Base-by-base conservation (phyloP, 306 rosid genomes). In the Rubus idaeus region DNA sequence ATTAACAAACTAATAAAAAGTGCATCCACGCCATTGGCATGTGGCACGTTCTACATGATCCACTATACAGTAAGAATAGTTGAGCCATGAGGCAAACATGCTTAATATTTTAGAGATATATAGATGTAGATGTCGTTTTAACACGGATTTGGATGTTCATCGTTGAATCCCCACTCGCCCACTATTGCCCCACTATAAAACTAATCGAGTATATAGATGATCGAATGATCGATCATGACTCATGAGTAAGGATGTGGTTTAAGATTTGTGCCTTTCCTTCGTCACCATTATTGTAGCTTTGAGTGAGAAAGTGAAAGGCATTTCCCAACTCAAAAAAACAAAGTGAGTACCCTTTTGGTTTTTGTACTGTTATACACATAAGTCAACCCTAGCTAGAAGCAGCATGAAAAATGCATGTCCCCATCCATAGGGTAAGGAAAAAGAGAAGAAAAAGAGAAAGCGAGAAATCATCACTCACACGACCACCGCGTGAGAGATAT, bases 81-180 rank as follows among this genome's bases (percentile, higher is more conserved):
- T 20, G 66, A 46, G 70, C 35, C 70, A 45, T 51, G 51, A 74
- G 70, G 78, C 78, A 61, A 61, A 18, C 78, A 74, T 46, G 78
- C 9, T 18, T 6, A 0, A 45, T 74, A 74, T 0, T 74, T 44
- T 21, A 23, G 62, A 6, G 17, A 4, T 39, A 42, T 8, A 41
- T 1, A 3, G 10, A 13, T 6, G 17, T 37, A 63, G 23, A 63
- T 14, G 49, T 73, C 67, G 11, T 73, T 55, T 42, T 21, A 41
- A 58, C 68, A 58, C 77, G 78, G 70, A 53, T n/a, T 62, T n/a
- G 4, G n/a, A 17, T 45, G 30, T 8, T 46, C 0, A 10, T 39
- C 10, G 35, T 64, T 1, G 57, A 47, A 35, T 41, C 63, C 55
- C 41, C 77, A 13, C 77, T 74, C 77, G 51, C 49, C 45, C 39